phyloP scores from a whole-genome alignment of 2,329 filamentous ascomycete genomes.

The Furcasterigmium furcatum region DNA sequence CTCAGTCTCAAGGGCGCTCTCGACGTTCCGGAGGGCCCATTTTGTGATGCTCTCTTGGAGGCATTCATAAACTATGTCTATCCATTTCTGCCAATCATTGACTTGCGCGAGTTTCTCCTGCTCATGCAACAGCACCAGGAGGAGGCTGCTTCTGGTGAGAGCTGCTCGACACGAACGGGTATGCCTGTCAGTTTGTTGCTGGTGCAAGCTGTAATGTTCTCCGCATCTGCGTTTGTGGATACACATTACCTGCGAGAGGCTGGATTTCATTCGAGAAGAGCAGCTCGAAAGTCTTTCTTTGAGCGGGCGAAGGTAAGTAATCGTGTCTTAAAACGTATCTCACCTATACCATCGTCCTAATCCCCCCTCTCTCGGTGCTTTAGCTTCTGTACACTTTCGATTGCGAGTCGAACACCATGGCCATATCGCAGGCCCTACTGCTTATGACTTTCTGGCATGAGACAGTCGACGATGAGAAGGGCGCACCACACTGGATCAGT shows the following conservation, averaged over 20 bases:
- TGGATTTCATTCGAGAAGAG: constrained; percentile 57
- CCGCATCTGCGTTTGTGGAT: constrained; percentile 61
- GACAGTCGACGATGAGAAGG: constrained; percentile 66
- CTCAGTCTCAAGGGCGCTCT: constrained; percentile 58
- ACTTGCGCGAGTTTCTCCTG: constrained; percentile 32
- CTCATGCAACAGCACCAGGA: constrained; percentile 14
- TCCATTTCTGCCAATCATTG: constrained; percentile 64
- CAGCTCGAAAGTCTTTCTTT: constrained; percentile 63
- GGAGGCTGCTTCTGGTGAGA: constrained; percentile 25
- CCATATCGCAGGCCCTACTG: constrained; percentile 63
- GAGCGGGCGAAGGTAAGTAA: constrained; percentile 53
- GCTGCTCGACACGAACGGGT: constrained; percentile 42
- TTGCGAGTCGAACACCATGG: constrained; percentile 64
- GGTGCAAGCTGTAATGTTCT: constrained; percentile 69
- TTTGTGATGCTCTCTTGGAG: constrained; percentile 60
- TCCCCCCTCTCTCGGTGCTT: too few relatives aligned
- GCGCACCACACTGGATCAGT: constrained; percentile 71
- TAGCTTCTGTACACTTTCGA: constrained; percentile 56
- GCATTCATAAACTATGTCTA: constrained; percentile 64
- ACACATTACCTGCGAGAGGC: constrained; percentile 56
- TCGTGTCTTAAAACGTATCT: neutral
- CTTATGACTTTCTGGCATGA: constrained; percentile 70
- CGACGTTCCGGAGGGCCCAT: constrained; percentile 49
- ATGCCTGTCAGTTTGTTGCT: constrained; percentile 57
- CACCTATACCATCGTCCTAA: too few relatives aligned